Conservation (phyloP, 805 yeast genomes). For the Candida tibetensis region DNA sequence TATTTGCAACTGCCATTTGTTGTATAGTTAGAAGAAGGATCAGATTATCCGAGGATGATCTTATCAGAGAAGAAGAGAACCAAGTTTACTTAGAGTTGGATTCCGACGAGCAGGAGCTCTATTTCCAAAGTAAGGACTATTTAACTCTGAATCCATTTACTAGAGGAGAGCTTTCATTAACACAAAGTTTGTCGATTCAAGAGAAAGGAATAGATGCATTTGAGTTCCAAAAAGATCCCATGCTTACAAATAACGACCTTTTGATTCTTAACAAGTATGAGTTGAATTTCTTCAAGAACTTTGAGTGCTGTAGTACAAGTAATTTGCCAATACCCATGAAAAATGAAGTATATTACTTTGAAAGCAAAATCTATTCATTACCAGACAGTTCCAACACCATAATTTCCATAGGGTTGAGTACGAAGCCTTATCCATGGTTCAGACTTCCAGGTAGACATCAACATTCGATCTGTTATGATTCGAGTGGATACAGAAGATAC, state of each 20-base stretch:
- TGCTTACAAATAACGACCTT: constrained; percentile 54
- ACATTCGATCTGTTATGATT: constrained; percentile 83
- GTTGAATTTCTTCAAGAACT: constrained; percentile 54
- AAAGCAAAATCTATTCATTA: constrained; percentile 74
- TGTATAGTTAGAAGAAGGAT: constrained; percentile 2
- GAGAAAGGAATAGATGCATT: constrained; percentile 89
- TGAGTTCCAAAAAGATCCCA: constrained; percentile 68
- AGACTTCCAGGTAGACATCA: constrained; percentile 90
- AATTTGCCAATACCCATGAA: constrained; percentile 81
- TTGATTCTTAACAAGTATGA: constrained; percentile 65
- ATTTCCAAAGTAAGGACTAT: constrained; percentile 60
- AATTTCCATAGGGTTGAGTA: constrained; percentile 75
- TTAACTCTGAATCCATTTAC: constrained; percentile 31
- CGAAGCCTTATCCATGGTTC: constrained; percentile 91
- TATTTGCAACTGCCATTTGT: not conserved
- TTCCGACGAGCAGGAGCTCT: constrained; percentile 66
- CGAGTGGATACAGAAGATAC: constrained; percentile 73
- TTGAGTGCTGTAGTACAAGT: constrained; percentile 68
- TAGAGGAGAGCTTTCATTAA: constrained; percentile 46
- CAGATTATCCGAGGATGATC: constrained; percentile 47
- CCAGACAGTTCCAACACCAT: constrained; percentile 53
- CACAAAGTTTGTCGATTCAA: constrained; percentile 67
- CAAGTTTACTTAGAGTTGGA: constrained; percentile 58
- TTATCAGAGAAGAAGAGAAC: constrained; percentile 56
- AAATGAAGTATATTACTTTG: constrained; percentile 87